A percentile compares a stretch with the other conserved stretches of the same genome.
Evolutionary conservation across 345 rosid species (phyloP).

Genomic region (Citrus sinensis): DNA sequence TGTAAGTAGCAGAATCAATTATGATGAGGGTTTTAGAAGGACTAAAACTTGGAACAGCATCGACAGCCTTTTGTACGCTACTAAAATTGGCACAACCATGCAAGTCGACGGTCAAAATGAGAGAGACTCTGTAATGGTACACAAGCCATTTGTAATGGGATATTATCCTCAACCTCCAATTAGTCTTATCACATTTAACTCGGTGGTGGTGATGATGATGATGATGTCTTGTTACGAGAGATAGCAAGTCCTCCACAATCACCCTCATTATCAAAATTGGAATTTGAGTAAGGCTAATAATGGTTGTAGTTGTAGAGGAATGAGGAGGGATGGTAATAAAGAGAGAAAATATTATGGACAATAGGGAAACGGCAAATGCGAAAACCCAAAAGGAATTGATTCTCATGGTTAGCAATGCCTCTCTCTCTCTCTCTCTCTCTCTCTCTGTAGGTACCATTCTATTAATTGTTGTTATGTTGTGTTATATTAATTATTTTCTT

Average conservation of each 20-base stretch:
- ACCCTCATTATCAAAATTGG: background rate
- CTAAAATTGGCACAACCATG: conserved; percentile 68
- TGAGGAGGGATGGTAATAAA: conserved; percentile 11
- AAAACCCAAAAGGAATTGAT: conserved; percentile 34
- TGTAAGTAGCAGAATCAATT: conserved; percentile 67
- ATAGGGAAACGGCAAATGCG: conserved; percentile 31
- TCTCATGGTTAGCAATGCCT: background rate
- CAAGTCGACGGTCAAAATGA: conserved; percentile 55
- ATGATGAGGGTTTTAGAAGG: conserved; percentile 52
- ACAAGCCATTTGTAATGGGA: conserved; percentile 23
- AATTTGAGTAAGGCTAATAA: background rate
- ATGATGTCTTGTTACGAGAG: conserved; percentile 15
- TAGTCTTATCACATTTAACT: conserved; percentile 28
- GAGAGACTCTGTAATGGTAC: conserved; percentile 29
- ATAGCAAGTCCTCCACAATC: conserved; percentile 3
- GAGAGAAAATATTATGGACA: conserved; percentile 31
- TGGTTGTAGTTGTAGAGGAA: background rate
- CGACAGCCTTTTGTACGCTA: conserved; percentile 69
- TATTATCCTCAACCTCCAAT: conserved; percentile 40
- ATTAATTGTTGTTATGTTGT: background rate
- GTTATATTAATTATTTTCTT: conserved; percentile 20
- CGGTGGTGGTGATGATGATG: background rate
- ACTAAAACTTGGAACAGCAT: conserved; percentile 57
- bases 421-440: background rate
- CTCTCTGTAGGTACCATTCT: background rate